Conservation (phyloP, 371 early-diverging fungal species). For the Gilbertella persicaria region DNA sequence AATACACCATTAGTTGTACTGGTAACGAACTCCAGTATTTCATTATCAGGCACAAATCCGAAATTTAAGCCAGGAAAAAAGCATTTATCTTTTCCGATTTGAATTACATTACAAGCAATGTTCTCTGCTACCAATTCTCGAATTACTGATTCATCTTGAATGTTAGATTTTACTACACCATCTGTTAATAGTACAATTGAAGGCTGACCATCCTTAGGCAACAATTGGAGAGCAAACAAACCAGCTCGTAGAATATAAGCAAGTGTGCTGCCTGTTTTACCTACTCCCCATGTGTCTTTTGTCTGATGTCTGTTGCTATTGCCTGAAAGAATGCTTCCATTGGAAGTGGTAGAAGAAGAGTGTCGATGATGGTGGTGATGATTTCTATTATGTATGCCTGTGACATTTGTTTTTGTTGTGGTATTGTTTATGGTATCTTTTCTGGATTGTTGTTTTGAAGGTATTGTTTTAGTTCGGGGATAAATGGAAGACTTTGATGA, state of each 20-base stretch:
- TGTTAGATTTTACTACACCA: slow-evolving; percentile 75
- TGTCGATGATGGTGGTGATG: slow-evolving; percentile 10
- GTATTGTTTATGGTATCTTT: not conserved
- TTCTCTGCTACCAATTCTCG: slow-evolving; percentile 50
- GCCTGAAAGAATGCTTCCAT: not conserved
- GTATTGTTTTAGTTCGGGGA: slow-evolving; percentile 3
- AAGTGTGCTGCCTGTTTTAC: slow-evolving; percentile 57
- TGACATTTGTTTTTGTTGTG: not conserved
- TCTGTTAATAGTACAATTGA: slow-evolving; percentile 81
- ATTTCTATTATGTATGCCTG: not conserved
- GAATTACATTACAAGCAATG: slow-evolving; percentile 76
- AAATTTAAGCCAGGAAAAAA: slow-evolving; percentile 77
- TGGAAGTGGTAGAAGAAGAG: not conserved
- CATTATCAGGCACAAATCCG: slow-evolving; percentile 89
- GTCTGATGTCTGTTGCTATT: not conserved
- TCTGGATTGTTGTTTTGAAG: not conserved
- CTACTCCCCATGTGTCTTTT: slow-evolving; percentile 64
- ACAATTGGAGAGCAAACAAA: slow-evolving; percentile 65
- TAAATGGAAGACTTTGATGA: not conserved
- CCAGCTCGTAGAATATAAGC: slow-evolving; percentile 71
- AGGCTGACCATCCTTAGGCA: slow-evolving; percentile 68
- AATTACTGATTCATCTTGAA: slow-evolving; percentile 54
- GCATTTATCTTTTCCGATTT: slow-evolving; percentile 73
- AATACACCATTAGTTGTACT: slow-evolving; percentile 79
- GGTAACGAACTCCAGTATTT: slow-evolving; percentile 80